Conservation (phyloP, 306 rosid species). For the Trifolium fragiferum region DNA sequence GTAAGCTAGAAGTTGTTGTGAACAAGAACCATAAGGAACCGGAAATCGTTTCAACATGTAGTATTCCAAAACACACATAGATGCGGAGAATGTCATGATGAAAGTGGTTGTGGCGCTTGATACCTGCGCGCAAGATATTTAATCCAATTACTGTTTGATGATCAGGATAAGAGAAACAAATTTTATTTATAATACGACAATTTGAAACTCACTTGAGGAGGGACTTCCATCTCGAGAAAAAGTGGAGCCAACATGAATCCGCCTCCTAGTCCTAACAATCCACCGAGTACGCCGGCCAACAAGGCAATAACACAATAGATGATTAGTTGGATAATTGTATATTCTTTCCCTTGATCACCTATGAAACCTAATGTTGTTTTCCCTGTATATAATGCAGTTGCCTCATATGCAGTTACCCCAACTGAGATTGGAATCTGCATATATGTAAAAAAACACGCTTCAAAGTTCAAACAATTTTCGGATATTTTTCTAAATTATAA, state of each 20-base stretch:
- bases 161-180: neutral
- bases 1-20: neutral
- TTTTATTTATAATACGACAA: neutral
- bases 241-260: constrained; percentile 92
- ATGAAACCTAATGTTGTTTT: constrained; percentile 61
- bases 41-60: constrained; percentile 88
- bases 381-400: constrained; percentile 70
- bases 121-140: constrained; percentile 60
- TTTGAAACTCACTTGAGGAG: constrained; percentile 74
- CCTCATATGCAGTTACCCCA: constrained; percentile 77
- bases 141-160: neutral
- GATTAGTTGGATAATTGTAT: constrained; percentile 54
- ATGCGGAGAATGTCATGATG: constrained; percentile 92
- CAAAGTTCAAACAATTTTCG: neutral
- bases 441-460: too few species aligned
- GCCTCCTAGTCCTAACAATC: constrained; percentile 93
- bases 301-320: constrained; percentile 64
- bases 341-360: constrained; percentile 57
- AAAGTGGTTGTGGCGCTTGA: constrained; percentile 95
- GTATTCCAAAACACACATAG: constrained; percentile 96
- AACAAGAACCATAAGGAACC: constrained; percentile 71
- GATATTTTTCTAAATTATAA: neutral
- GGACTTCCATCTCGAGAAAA: constrained; percentile 86
- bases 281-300: constrained; percentile 84
- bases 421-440: constrained; percentile 80